Evolutionary conservation across 306 rosid species (phyloP).

Genomic region (Datisca glomerata): DNA sequence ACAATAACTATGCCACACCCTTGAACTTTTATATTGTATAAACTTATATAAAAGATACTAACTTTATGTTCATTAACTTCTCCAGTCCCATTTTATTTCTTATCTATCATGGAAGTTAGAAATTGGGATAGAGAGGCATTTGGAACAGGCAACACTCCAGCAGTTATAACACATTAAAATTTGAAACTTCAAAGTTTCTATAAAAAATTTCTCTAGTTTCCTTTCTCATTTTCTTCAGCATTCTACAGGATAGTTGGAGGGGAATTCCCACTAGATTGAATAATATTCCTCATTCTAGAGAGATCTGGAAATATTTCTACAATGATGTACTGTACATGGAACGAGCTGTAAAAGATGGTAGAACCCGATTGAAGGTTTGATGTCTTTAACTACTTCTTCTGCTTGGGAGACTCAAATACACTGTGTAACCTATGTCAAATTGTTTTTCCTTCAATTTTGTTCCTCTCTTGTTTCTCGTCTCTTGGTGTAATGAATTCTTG

Average conservation of each 20-base stretch:
- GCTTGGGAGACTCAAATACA: no score
- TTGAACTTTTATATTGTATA: background rate
- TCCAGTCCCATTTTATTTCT: slow-evolving; percentile 10
- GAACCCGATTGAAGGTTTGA: slow-evolving; percentile 63
- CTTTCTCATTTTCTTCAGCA: slow-evolving; percentile 31
- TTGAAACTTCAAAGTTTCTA: no score
- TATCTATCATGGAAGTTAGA: slow-evolving; percentile 37
- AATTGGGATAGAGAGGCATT: slow-evolving; percentile 20
- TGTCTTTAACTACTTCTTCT: no score
- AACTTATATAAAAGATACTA: no score
- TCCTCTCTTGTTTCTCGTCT: no score
- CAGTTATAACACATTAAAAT: slow-evolving; percentile 12
- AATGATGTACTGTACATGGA: slow-evolving; percentile 62
- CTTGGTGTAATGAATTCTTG: no score
- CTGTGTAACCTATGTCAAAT: no score
- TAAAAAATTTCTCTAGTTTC: slow-evolving; percentile 8
- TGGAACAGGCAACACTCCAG: slow-evolving; percentile 27
- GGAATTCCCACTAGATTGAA: slow-evolving; percentile 98
- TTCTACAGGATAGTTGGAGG: slow-evolving; percentile 79
- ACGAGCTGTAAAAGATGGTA: slow-evolving; percentile 58
- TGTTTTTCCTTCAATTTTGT: no score
- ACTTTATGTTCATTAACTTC: no score
- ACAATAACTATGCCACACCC: no score
- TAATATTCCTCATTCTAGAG: no score
- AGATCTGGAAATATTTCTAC: slow-evolving; percentile 75